These are phyloP conservation scores for Strobilomyces echinocephalus DNA, from an alignment of 768 basidiomycete species.

Conservation along the genomic window DNA sequence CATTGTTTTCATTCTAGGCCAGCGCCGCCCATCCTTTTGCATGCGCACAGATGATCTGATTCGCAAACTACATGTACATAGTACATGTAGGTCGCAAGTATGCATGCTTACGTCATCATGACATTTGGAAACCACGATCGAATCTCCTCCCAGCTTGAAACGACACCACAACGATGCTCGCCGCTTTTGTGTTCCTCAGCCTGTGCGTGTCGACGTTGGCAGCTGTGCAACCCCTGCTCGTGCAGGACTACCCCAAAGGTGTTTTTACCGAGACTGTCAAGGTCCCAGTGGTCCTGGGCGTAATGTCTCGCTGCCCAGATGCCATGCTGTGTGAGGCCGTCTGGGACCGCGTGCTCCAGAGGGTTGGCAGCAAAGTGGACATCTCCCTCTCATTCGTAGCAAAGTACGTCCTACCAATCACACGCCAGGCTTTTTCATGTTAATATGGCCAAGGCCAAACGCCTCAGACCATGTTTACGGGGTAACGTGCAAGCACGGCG, in stretches of 20 bases:
- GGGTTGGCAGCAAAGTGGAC: constrained; percentile 60
- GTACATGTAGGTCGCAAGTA: neutral
- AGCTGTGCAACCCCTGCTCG: constrained; percentile 11
- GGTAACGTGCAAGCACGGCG: constrained; percentile 78
- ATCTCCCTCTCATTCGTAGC: constrained; percentile 71
- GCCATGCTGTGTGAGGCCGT: constrained; percentile 75
- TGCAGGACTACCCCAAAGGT: constrained; percentile 19
- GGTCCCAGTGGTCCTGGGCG: constrained; percentile 51
- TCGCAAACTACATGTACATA: constrained; percentile 12
- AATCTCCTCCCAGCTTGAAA: neutral
- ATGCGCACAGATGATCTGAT: constrained; percentile 8
- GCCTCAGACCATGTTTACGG: constrained; percentile 66
- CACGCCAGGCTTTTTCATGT: constrained; percentile 3
- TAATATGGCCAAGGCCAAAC: constrained; percentile 46
- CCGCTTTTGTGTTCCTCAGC: constrained; percentile 14
- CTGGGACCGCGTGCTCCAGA: constrained; percentile 65
- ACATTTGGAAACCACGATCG: constrained; percentile 4
- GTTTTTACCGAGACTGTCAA: constrained; percentile 27
- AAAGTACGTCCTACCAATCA: constrained; percentile 42
- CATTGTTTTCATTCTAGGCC: constrained; percentile 26
- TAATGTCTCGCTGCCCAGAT: constrained; percentile 77
- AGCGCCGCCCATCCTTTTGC: constrained; percentile 10
- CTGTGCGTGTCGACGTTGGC: constrained; percentile 15
- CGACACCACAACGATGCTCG: constrained; percentile 22
- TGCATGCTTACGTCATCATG: constrained; percentile 25